Evolutionary conservation across 139 green algal genomes (phyloP).

Genomic region (Deuterostichococcus epilithicus): DNA sequence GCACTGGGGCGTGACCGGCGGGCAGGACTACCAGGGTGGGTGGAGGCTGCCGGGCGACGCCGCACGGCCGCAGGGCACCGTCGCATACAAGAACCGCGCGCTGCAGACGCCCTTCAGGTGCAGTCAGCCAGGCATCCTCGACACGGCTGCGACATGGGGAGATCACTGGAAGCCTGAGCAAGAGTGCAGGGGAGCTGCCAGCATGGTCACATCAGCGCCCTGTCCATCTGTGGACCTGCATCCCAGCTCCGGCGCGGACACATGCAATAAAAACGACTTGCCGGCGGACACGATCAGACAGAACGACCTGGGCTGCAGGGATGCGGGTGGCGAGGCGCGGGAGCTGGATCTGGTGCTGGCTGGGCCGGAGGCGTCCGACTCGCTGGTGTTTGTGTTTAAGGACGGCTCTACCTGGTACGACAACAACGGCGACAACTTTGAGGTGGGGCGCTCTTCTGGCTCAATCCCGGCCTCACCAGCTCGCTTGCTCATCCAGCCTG

Average conservation of each 20-base stretch:
- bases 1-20: constrained; percentile 91
- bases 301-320: not conserved
- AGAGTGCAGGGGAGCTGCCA: too few relatives aligned
- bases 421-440: constrained; percentile 81
- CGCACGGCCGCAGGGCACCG: constrained; percentile 71
- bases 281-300: too few relatives aligned
- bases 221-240: too few relatives aligned
- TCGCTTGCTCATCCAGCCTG: too few relatives aligned
- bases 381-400: constrained; percentile 94
- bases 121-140: not conserved
- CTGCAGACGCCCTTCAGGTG: constrained; percentile 87
- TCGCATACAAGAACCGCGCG: constrained; percentile 91
- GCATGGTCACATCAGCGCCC: too few relatives aligned
- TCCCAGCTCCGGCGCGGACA: too few relatives aligned
- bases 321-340: constrained; percentile 9
- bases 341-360: constrained; percentile 37
- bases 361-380: constrained; percentile 68
- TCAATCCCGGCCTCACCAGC: too few relatives aligned
- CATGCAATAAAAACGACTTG: too few relatives aligned
- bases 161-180: too few relatives aligned
- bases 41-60: constrained; percentile 73
- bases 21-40: constrained; percentile 74
- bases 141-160: not conserved
- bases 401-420: constrained; percentile 77
- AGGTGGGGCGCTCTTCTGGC: constrained; percentile 31